A percentile compares a stretch with the other conserved stretches of the same genome.
These are phyloP conservation scores for Musa acuminata DNA, from an alignment of 176 grass and related monocot genomes.

Conservation along the genomic window DNA sequence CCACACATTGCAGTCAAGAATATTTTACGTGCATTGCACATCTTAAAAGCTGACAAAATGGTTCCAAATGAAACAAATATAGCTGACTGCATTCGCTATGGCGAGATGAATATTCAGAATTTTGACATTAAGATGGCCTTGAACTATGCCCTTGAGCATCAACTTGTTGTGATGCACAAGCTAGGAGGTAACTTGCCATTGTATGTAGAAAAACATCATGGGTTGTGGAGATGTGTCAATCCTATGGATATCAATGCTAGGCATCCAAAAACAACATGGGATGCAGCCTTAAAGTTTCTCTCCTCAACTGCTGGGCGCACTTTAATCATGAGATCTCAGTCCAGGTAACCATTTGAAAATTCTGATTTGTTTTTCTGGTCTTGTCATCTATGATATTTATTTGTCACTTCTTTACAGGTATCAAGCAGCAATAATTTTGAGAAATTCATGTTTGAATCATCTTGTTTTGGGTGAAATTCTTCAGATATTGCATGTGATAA, in stretches of 20 bases:
- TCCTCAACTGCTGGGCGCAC: slow-evolving; percentile 35
- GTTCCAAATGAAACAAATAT: slow-evolving; percentile 76
- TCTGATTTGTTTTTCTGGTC: background rate
- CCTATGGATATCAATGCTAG: slow-evolving; percentile 56
- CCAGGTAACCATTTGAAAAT: slow-evolving; percentile 39
- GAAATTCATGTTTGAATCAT: slow-evolving; percentile 55
- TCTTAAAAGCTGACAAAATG: slow-evolving; percentile 72
- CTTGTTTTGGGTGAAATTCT: slow-evolving; percentile 72
- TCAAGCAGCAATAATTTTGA: slow-evolving; percentile 66
- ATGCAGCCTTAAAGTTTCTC: slow-evolving; percentile 51
- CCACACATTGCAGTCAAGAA: slow-evolving; percentile 37
- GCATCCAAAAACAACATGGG: slow-evolving; percentile 41
- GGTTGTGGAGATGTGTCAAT: slow-evolving; percentile 82
- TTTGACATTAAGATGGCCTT: slow-evolving; percentile 70
- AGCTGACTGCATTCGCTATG: slow-evolving; percentile 63
- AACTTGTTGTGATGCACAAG: slow-evolving; percentile 46
- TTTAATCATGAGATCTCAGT: slow-evolving; percentile 45
- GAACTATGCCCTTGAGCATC: slow-evolving; percentile 39
- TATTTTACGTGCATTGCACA: slow-evolving; percentile 54
- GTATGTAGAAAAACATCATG: slow-evolving; percentile 53
- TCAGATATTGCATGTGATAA: slow-evolving; percentile 61
- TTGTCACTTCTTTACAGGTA: slow-evolving; percentile 46
- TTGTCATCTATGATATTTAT: background rate
- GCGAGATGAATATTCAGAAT: slow-evolving; percentile 46
- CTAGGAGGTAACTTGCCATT: slow-evolving; percentile 45